phyloP scores from a whole-genome alignment of 495 filamentous ascomycete species.

The Aspergillus saccharolyticus region DNA sequence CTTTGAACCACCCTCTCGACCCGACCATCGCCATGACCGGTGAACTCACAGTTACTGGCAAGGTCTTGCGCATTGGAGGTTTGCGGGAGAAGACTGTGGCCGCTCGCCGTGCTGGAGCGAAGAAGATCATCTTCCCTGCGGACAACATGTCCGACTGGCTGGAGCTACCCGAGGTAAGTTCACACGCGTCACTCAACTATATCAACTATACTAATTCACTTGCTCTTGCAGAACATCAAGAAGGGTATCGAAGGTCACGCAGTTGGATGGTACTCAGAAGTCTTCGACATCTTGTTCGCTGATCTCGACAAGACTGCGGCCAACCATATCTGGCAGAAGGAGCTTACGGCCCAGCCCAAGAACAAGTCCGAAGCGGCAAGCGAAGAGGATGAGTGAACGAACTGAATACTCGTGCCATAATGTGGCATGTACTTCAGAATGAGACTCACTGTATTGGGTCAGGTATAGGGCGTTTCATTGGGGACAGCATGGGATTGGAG shows the following conservation, averaged over 20 bases:
- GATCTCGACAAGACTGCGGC: constrained; percentile 68
- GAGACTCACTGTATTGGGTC: constrained; percentile 15
- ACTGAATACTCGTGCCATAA: constrained; percentile 6
- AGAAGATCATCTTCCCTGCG: constrained; percentile 88
- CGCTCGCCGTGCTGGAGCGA: constrained; percentile 86
- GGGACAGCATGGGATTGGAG: constrained; percentile 26
- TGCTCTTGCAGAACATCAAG: constrained; percentile 79
- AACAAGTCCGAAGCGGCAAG: constrained; percentile 38
- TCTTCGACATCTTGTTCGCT: constrained; percentile 87
- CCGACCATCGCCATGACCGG: constrained; percentile 97
- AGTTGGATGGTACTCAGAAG: constrained; percentile 88
- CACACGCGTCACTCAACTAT: neutral
- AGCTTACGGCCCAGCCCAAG: constrained; percentile 56
- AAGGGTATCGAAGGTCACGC: constrained; percentile 85
- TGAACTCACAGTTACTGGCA: constrained; percentile 95
- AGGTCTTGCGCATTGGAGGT: constrained; percentile 93
- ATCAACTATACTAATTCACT: constrained; percentile 13
- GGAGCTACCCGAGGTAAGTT: constrained; percentile 84
- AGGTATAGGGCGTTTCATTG: constrained; percentile 22
- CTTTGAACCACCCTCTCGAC: constrained; percentile 69
- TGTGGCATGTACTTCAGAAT: constrained; percentile 17
- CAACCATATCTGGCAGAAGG: constrained; percentile 67
- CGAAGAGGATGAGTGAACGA: constrained; percentile 33
- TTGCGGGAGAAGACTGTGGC: constrained; percentile 99
- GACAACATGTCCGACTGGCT: constrained; percentile 97